Conservation (phyloP, 345 rosid genomes). For the Eucalyptus erythrocorys region DNA sequence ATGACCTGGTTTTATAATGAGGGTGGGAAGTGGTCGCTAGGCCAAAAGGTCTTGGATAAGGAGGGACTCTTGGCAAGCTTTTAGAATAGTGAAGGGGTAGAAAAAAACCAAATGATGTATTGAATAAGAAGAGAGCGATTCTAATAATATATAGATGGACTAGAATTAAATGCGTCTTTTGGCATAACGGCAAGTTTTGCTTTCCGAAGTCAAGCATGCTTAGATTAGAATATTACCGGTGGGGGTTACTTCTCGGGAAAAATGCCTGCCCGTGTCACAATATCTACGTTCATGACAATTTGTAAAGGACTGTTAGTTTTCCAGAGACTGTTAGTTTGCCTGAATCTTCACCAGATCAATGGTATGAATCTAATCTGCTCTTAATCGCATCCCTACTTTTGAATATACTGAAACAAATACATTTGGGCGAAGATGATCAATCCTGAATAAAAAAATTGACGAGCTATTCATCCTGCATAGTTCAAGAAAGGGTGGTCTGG, state of each 20-base stretch:
- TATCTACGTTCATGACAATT: neutral
- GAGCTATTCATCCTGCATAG: neutral
- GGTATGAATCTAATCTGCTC: neutral
- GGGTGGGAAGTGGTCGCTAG: neutral
- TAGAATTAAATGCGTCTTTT: fast-evolving
- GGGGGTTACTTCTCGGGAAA: neutral
- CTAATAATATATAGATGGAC: too few relatives aligned
- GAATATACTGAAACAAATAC: neutral
- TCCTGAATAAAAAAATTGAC: neutral
- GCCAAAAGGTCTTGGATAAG: neutral
- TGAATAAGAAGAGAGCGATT: too few relatives aligned
- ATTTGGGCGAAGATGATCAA: neutral
- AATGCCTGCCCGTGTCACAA: neutral
- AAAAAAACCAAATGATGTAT: too few relatives aligned
- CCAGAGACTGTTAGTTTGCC: neutral
- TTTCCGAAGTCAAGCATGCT: neutral
- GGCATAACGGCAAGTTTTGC: too few relatives aligned
- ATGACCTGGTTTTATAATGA: neutral
- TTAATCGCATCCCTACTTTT: neutral
- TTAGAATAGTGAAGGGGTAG: too few relatives aligned
- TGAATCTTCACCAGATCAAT: neutral
- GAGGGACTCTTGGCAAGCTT: neutral
- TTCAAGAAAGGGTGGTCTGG: neutral
- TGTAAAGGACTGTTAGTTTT: neutral
- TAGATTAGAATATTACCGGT: neutral